phyloP scores from a whole-genome alignment of 2,329 filamentous ascomycete genomes.

The Nothophoma quercina region DNA sequence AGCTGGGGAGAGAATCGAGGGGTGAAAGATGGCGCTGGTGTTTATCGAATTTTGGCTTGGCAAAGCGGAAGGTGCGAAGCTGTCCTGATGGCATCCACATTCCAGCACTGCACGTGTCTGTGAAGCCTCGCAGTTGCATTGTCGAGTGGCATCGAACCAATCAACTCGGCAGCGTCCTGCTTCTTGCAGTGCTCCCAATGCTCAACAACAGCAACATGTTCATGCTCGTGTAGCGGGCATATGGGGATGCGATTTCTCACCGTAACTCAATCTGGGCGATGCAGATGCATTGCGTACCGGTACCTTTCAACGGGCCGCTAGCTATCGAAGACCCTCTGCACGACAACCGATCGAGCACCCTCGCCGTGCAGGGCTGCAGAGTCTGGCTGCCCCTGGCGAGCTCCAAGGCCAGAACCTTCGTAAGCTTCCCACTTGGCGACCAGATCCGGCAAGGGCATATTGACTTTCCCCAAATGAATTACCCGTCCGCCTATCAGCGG shows the following conservation, averaged over 20 bases:
- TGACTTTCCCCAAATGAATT: slow-evolving; percentile 16
- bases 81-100: slow-evolving; percentile 9
- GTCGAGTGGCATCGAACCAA: not conserved
- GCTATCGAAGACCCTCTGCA: slow-evolving; percentile 18
- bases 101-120: slow-evolving; percentile 13
- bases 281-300: slow-evolving; percentile 11
- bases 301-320: slow-evolving; percentile 21
- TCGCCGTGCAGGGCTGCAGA: slow-evolving; percentile 20
- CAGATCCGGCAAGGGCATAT: slow-evolving; percentile 17
- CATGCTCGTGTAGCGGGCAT: slow-evolving; percentile 10
- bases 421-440: slow-evolving; percentile 12
- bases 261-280: slow-evolving; percentile 9
- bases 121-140: not conserved
- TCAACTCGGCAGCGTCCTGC: not conserved
- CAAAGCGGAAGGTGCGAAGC: slow-evolving; percentile 6
- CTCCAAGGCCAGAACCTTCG: no score
- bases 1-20: slow-evolving; percentile 15
- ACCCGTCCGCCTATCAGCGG: slow-evolving; percentile 24
- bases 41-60: slow-evolving; percentile 22
- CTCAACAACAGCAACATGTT: not conserved
- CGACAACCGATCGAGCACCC: slow-evolving; percentile 16
- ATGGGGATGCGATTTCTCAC: not conserved
- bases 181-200: not conserved
- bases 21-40: slow-evolving; percentile 13
- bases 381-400: no score